phyloP scores from a whole-genome alignment of 2,329 filamentous ascomycete genomes.

The Zymoseptoria ardabiliae region DNA sequence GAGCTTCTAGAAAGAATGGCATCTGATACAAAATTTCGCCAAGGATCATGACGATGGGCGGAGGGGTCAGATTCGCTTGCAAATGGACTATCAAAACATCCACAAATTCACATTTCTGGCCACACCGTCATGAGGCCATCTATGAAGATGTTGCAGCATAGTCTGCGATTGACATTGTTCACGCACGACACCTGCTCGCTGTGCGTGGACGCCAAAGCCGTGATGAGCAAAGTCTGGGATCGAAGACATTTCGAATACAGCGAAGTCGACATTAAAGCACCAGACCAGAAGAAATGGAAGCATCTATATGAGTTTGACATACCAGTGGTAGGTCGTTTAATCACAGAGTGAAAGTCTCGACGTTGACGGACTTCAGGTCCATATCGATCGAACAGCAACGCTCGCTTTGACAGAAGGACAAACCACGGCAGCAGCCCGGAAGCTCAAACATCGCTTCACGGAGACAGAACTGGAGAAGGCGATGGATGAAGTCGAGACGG shows the following conservation, averaged over 20 bases:
- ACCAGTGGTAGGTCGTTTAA: conserved; percentile 59
- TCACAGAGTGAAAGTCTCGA: neutral
- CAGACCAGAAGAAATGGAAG: conserved; percentile 58
- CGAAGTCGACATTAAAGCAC: conserved; percentile 62
- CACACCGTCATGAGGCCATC: neutral
- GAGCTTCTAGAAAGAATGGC: neutral
- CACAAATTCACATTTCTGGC: neutral
- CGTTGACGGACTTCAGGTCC: conserved; percentile 37
- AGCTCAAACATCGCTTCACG: conserved; percentile 73
- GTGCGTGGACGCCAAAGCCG: conserved; percentile 60
- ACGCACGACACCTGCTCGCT: conserved; percentile 65
- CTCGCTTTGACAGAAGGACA: conserved; percentile 45
- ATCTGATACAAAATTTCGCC: neutral
- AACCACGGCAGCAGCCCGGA: conserved; percentile 53
- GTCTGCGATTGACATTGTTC: conserved; percentile 57
- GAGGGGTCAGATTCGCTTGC: no score
- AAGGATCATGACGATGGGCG: neutral
- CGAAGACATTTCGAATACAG: conserved; percentile 58
- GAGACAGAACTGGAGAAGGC: conserved; percentile 57
- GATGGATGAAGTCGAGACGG: conserved; percentile 53
- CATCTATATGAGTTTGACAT: conserved; percentile 74
- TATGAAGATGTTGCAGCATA: conserved; percentile 11
- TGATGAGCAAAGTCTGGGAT: conserved; percentile 62
- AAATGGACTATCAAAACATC: neutral
- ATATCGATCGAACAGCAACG: conserved; percentile 52